Conservation (phyloP, 371 early-diverging fungal species). For the Mucor mucedo region DNA sequence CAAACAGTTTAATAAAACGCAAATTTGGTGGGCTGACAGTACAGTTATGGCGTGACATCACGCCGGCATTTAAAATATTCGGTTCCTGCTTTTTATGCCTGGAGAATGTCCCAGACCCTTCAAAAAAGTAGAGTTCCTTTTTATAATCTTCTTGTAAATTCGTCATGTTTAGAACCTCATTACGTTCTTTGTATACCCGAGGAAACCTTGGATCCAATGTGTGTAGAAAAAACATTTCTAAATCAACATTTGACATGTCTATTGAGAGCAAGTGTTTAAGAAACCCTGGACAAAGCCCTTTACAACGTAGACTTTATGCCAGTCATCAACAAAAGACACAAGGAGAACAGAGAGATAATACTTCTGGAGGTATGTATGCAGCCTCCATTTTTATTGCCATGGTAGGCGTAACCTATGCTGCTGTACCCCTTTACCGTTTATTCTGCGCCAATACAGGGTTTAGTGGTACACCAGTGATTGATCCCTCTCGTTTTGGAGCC, state of each 20-base stretch:
- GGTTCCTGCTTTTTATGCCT: too few relatives aligned
- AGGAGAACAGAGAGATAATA: conserved; percentile 32
- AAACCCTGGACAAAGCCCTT: neutral
- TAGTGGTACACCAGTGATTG: conserved; percentile 85
- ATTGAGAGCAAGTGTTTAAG: neutral
- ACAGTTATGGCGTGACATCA: too few relatives aligned
- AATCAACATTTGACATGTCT: neutral
- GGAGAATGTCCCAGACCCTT: too few relatives aligned
- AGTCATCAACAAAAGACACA: conserved; percentile 1
- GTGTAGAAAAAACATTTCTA: neutral
- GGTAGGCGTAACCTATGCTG: conserved; percentile 91
- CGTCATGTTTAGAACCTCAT: neutral
- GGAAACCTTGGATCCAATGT: neutral
- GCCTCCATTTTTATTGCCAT: conserved; percentile 82
- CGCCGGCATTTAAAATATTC: too few relatives aligned
- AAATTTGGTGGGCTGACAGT: too few relatives aligned
- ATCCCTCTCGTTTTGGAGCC: conserved; percentile 57
- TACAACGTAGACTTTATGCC: conserved; percentile 7
- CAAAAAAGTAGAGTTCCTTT: too few relatives aligned
- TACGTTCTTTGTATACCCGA: neutral
- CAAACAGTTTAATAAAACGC: too few relatives aligned
- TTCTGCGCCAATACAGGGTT: conserved; percentile 93
- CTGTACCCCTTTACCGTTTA: conserved; percentile 95
- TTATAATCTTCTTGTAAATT: too few relatives aligned
- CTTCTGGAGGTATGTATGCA: conserved; percentile 72